Evolutionary conservation across 345 rosid genomes (phyloP).

Genomic region (Iberis pinnata): DNA sequence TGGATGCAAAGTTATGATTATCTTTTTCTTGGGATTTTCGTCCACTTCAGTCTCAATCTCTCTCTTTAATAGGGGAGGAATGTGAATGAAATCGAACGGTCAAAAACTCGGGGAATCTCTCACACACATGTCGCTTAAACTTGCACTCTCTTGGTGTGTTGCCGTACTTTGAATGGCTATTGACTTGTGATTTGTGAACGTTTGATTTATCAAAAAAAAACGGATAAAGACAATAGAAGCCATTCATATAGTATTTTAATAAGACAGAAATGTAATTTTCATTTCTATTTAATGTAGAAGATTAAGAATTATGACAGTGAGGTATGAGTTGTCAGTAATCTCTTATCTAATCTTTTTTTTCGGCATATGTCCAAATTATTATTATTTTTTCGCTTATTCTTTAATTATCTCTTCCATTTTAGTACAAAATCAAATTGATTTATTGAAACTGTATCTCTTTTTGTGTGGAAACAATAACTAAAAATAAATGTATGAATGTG

Average conservation of each 20-base stretch:
- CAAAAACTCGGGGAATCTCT: constrained; percentile 3
- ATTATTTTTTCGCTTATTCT: no score
- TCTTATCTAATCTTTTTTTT: not conserved
- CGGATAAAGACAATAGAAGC: not conserved
- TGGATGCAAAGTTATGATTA: constrained; percentile 18
- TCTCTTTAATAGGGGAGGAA: not conserved
- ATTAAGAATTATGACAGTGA: not conserved
- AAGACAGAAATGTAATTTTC: not conserved
- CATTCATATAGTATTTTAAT: not conserved
- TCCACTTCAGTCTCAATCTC: not conserved
- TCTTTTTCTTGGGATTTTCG: constrained; percentile 4
- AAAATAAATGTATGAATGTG: not conserved
- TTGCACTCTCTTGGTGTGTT: constrained; percentile 14
- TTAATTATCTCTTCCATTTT: not conserved
- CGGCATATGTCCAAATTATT: not conserved
- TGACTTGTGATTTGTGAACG: not conserved
- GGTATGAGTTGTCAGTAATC: not conserved
- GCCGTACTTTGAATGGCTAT: constrained; percentile 18
- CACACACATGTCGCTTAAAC: constrained; percentile 15
- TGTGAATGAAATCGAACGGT: constrained; percentile 21
- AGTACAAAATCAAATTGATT: not conserved
- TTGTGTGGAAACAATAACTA: not conserved
- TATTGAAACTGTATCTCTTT: not conserved
- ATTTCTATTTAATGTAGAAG: no score
- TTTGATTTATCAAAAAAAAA: not conserved